A percentile compares a stretch with the other conserved stretches of the same genome.
Evolutionary conservation across 306 rosid genomes (phyloP).

Genomic region (Aeschynomene evenia): DNA sequence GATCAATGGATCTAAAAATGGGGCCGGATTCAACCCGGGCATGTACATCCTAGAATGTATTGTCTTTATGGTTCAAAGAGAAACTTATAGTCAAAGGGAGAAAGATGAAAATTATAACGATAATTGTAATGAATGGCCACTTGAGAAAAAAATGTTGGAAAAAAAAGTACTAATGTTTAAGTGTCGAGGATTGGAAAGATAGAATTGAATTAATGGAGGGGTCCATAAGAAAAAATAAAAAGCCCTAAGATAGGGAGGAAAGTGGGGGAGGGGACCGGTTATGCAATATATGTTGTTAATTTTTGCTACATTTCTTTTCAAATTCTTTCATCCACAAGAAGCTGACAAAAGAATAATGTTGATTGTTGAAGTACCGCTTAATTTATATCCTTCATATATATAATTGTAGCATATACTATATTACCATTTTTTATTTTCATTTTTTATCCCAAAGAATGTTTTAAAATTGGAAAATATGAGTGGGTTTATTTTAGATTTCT

Average conservation of each 20-base stretch:
- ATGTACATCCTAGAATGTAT: no score
- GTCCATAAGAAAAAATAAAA: slow-evolving; percentile 33
- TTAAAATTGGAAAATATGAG: neutral
- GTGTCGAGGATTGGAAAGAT: neutral
- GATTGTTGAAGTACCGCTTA: neutral
- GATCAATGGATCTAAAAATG: no score
- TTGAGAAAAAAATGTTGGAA: neutral
- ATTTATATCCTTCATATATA: neutral
- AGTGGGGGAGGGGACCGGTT: slow-evolving; percentile 45
- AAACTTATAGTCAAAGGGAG: neutral
- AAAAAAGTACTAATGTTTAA: neutral
- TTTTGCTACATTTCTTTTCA: neutral
- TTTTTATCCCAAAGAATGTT: neutral
- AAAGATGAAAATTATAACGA: neutral
- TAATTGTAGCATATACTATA: neutral
- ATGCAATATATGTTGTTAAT: slow-evolving; percentile 20
- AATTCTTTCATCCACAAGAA: slow-evolving; percentile 1
- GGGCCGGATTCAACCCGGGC: no score
- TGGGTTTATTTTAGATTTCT: no score
- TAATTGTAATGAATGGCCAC: slow-evolving; percentile 22
- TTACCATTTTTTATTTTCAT: neutral
- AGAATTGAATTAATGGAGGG: slow-evolving; percentile 30
- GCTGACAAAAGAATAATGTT: neutral
- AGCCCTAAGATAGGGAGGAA: slow-evolving; percentile 39
- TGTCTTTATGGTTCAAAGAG: neutral